Percentiles rank a stretch among this genome's conserved stretches.
These are phyloP conservation scores for Aphanomyces cochlioides DNA, from an alignment of 352 stramenopile species.

Conservation along the genomic window DNA sequence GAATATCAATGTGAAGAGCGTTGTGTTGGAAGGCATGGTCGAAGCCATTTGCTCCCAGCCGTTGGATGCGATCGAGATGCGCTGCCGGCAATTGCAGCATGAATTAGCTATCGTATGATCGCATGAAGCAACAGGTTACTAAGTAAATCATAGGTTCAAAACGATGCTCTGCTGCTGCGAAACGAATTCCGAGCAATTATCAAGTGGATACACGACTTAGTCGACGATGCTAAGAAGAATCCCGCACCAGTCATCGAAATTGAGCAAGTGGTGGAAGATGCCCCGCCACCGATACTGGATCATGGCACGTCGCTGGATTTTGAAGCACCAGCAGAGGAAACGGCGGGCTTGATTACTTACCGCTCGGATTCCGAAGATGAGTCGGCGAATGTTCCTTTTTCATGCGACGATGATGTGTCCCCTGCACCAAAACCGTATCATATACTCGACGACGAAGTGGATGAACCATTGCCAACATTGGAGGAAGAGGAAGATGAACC, in stretches of 20 bases:
- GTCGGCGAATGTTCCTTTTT: conserved; percentile 18
- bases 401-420: neutral
- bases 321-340: neutral
- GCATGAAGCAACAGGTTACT: neutral
- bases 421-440: neutral
- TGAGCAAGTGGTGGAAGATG: neutral
- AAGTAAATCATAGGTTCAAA: conserved; percentile 51
- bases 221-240: neutral
- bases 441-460: conserved; percentile 42
- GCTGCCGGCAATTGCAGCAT: conserved; percentile 47
- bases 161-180: conserved; percentile 59
- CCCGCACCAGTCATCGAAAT: neutral
- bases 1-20: conserved; percentile 72
- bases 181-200: conserved; percentile 69
- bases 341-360: conserved; percentile 10
- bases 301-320: conserved; percentile 6
- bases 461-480: conserved; percentile 49
- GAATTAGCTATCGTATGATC: conserved; percentile 48
- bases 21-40: conserved; percentile 80
- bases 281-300: conserved; percentile 15
- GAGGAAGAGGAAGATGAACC: conserved; percentile 44
- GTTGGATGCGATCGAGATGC: conserved; percentile 63
- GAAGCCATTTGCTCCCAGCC: conserved; percentile 76
- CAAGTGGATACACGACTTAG: conserved; percentile 53
- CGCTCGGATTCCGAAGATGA: conserved; percentile 26